Base-by-base conservation (phyloP, 768 basidiomycete genomes). In the Suillus discolor region DNA sequence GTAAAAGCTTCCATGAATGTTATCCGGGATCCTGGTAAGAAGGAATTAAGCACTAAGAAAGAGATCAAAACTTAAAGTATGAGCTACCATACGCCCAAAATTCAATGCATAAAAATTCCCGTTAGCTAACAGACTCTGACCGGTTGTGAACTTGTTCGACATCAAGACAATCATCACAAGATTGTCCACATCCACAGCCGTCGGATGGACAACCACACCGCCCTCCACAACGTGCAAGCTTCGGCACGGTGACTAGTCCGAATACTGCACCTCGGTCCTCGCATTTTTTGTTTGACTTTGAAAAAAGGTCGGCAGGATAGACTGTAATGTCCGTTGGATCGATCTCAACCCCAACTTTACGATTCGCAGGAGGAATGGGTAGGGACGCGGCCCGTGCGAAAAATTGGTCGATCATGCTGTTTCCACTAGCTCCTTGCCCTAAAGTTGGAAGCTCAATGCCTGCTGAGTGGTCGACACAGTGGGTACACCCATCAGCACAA, bases 171-270 rank as follows among this genome's bases (percentile, higher is more conserved):
- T 88, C 88, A 64, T 78, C 76, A 69, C 90, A 91, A 45, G 80
- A 79, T 36, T 78, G 75, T n/a, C 83, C 82, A 71, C 89, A 91
- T n/a, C 72, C 77, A 66, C 90, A 91, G 13, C 68, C 71, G 7
- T 80, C 85, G 28, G 74, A 73, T 4, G 87, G 83, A 73, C 89
- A 90, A 23, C 80, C 81, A 71, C 89, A 90, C 39, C 75, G 75
- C 3, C 89, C 88, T 2, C 83, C 85, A 73, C 89, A 90, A 71
- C 89, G 91, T 68, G 87, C 84, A 64, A 92, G 77, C 73, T 88
- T 89, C 28, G 91, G 89, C 25, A 90, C 71, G 57, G 78, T 83
- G 61, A 89, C 82, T 20, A 81, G 75, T 16, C 83, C 84, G 67
- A 83, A 84, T n/a, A 81, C 78, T 44, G 78, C 69, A 5, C 79